Evolutionary conservation across 2,329 filamentous ascomycete genomes (phyloP).

Genomic region (Tolypocladium capitatum): DNA sequence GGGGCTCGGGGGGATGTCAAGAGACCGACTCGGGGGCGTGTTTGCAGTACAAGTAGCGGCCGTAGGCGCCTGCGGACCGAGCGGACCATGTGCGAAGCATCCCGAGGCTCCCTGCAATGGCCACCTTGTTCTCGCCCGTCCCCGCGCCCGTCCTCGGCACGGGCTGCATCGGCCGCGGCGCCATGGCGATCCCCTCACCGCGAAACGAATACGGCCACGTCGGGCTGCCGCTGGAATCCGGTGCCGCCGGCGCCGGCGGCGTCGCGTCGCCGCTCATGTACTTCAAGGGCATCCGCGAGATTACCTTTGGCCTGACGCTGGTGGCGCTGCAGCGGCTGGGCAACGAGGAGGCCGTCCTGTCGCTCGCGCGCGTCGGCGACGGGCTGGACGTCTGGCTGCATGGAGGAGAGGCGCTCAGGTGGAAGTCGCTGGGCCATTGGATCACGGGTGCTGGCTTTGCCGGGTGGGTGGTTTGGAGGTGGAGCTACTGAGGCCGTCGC

Average conservation of each 20-base stretch:
- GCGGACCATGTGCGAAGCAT: no score
- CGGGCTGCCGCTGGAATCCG: not conserved
- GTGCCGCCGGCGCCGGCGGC: not conserved
- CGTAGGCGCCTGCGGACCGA: no score
- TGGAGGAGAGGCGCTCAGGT: slow-evolving; percentile 11
- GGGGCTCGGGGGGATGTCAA: not conserved
- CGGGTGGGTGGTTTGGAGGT: slow-evolving; percentile 14
- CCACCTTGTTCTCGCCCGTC: not conserved
- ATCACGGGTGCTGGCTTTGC: slow-evolving; percentile 11
- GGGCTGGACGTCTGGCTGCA: slow-evolving; percentile 19
- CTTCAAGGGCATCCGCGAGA: slow-evolving; percentile 21
- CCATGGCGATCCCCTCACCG: not conserved
- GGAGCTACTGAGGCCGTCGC: not conserved
- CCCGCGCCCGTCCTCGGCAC: not conserved
- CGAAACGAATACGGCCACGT: not conserved
- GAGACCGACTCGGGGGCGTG: no score
- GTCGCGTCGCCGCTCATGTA: slow-evolving; percentile 19
- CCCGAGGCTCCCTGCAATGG: no score
- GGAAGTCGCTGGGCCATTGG: slow-evolving; percentile 14
- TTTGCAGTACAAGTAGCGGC: no score
- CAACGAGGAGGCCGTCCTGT: slow-evolving; percentile 14
- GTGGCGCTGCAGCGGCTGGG: slow-evolving; percentile 16
- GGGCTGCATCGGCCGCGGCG: not conserved
- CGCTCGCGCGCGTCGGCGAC: slow-evolving; percentile 17
- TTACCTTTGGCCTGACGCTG: slow-evolving; percentile 17